phyloP scores from a whole-genome alignment of 768 basidiomycete genomes.

The Rhodocollybia butyracea region DNA sequence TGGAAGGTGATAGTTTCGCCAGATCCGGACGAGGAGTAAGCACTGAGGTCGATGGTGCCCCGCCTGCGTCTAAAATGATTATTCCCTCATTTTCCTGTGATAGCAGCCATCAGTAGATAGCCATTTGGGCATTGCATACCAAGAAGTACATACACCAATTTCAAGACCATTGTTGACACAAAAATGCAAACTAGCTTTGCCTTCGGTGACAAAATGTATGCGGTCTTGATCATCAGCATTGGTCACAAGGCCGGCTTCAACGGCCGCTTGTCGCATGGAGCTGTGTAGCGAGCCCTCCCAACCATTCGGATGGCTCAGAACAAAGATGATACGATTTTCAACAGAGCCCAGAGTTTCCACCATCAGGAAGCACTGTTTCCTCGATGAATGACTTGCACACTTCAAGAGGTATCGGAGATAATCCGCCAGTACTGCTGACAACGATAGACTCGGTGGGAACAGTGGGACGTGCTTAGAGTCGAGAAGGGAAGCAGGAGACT shows the following conservation, averaged over 20 bases:
- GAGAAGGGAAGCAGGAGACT: slow-evolving; percentile 13
- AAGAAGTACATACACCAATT: slow-evolving; percentile 20
- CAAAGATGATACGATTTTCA: slow-evolving; percentile 40
- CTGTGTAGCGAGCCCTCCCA: slow-evolving; percentile 62
- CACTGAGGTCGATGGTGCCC: slow-evolving; percentile 40
- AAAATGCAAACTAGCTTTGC: slow-evolving; percentile 60
- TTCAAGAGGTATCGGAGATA: slow-evolving; percentile 46
- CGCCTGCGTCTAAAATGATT: slow-evolving; percentile 53
- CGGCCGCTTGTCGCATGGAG: slow-evolving; percentile 52
- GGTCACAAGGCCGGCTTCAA: slow-evolving; percentile 48
- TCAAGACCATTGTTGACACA: slow-evolving; percentile 47
- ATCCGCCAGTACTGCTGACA: slow-evolving; percentile 43
- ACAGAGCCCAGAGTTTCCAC: slow-evolving; percentile 44
- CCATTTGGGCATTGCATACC: slow-evolving; percentile 14
- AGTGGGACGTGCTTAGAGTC: slow-evolving; percentile 26
- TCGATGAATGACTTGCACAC: slow-evolving; percentile 44
- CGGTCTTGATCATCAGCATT: slow-evolving; percentile 37
- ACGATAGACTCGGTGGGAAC: slow-evolving; percentile 39
- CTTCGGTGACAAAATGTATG: slow-evolving; percentile 57
- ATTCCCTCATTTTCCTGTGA: slow-evolving; percentile 21
- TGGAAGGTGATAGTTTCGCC: slow-evolving; percentile 27
- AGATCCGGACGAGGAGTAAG: slow-evolving; percentile 27
- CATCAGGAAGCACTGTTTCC: slow-evolving; percentile 44
- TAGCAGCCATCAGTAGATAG: background rate
- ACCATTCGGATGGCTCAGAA: slow-evolving; percentile 62